Evolutionary conservation across 2,329 filamentous ascomycete genomes (phyloP).

Genomic region (Beauveria rudraprayagi): DNA sequence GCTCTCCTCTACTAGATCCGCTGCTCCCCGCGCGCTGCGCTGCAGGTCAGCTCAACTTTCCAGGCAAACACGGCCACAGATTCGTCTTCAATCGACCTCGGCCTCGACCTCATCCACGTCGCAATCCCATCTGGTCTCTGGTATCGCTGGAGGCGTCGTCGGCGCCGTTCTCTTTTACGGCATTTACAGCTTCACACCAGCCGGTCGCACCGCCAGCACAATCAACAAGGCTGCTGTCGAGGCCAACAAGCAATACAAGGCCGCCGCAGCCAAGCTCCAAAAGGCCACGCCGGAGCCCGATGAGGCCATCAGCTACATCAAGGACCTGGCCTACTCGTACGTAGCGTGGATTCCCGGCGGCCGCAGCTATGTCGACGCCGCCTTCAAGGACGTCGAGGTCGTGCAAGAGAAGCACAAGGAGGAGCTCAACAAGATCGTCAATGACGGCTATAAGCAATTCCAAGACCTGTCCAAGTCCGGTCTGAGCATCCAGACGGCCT

Average conservation of each 20-base stretch:
- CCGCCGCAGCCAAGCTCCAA: constrained; percentile 52
- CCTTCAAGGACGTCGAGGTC: constrained; percentile 63
- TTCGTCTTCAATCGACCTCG: constrained; percentile 34
- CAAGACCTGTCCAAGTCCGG: constrained; percentile 52
- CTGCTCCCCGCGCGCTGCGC: not conserved
- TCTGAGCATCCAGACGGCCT: constrained; percentile 53
- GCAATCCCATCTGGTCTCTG: constrained; percentile 30
- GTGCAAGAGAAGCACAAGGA: constrained; percentile 59
- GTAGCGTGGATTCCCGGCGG: constrained; percentile 66
- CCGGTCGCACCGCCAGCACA: constrained; percentile 31
- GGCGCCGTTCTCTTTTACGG: constrained; percentile 36
- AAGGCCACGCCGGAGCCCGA: constrained; percentile 57
- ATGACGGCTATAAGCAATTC: constrained; percentile 59
- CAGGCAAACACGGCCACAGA: not conserved
- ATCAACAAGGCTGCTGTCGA: constrained; percentile 43
- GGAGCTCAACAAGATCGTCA: constrained; percentile 62
- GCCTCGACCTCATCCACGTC: constrained; percentile 19
- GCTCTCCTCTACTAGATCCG: constrained; percentile 1
- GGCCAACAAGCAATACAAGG: constrained; percentile 52
- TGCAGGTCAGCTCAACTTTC: not conserved
- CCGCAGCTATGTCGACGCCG: constrained; percentile 56
- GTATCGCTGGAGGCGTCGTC: constrained; percentile 35
- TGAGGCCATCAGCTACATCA: constrained; percentile 58
- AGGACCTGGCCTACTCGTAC: constrained; percentile 59
- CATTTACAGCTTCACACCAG: constrained; percentile 35